Evolutionary conservation across 345 rosid species (phyloP).

Genomic region (Brassica rapa): DNA sequence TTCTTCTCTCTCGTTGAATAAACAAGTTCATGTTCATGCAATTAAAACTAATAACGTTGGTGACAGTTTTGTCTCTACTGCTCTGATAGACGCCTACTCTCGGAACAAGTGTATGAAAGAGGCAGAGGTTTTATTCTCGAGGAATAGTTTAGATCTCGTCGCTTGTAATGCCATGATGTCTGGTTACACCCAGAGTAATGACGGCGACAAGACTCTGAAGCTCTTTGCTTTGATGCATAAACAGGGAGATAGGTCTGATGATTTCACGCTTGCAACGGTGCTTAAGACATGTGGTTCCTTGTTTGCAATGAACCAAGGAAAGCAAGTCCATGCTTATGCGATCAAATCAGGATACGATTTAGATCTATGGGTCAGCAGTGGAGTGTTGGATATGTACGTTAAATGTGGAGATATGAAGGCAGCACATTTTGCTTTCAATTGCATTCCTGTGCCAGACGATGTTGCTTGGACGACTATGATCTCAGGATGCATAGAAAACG

Average conservation of each 20-base stretch:
- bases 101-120: slow-evolving; percentile 51
- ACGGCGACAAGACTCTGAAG: slow-evolving; percentile 46
- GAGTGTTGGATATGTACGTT: slow-evolving; percentile 64
- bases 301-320: slow-evolving; percentile 46
- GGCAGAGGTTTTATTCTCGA: slow-evolving; percentile 50
- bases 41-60: slow-evolving; percentile 38
- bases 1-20: slow-evolving; percentile 46
- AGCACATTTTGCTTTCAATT: slow-evolving; percentile 49
- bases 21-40: slow-evolving; percentile 60
- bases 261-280: slow-evolving; percentile 52
- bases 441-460: slow-evolving; percentile 50
- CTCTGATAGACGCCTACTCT: slow-evolving; percentile 59
- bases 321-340: slow-evolving; percentile 55
- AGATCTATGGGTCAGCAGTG: slow-evolving; percentile 56
- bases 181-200: slow-evolving; percentile 45
- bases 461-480: slow-evolving; percentile 80
- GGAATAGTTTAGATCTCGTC: slow-evolving; percentile 47
- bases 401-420: slow-evolving; percentile 58
- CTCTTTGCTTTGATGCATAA: slow-evolving; percentile 52
- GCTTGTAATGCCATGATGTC: slow-evolving; percentile 66
- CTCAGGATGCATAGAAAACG: slow-evolving; percentile 66
- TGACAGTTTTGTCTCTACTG: slow-evolving; percentile 56
- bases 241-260: slow-evolving; percentile 48
- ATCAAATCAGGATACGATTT: slow-evolving; percentile 48
- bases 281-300: slow-evolving; percentile 55